Conservation (phyloP, 805 yeast species). For the Zygoascus biomembranicola region DNA sequence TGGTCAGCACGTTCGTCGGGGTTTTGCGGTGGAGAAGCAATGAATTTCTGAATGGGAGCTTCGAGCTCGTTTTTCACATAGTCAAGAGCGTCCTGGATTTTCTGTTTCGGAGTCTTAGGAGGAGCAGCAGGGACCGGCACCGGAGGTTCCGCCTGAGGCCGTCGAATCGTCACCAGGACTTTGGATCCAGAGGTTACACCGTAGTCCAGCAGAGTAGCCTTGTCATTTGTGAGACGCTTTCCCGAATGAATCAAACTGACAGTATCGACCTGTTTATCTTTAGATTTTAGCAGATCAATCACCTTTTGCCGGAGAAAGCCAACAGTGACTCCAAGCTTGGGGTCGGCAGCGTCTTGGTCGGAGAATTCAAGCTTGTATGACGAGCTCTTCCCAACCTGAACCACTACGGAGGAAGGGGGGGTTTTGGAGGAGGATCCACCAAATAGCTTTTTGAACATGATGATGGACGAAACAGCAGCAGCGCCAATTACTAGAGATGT, state of each 20-base stretch:
- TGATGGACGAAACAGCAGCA: neutral
- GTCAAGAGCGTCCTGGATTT: slow-evolving; percentile 20
- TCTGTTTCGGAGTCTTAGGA: slow-evolving; percentile 15
- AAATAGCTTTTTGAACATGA: slow-evolving; percentile 11
- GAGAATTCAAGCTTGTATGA: slow-evolving; percentile 18
- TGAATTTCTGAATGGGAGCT: slow-evolving; percentile 15
- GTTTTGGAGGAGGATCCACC: neutral
- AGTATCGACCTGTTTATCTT: slow-evolving; percentile 23
- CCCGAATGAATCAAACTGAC: slow-evolving; percentile 16
- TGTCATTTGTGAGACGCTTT: slow-evolving; percentile 32
- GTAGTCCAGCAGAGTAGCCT: slow-evolving; percentile 40
- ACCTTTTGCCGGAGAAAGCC: slow-evolving; percentile 51
- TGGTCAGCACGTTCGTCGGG: slow-evolving; percentile 20
- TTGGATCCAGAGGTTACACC: slow-evolving; percentile 48
- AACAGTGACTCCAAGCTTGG: slow-evolving; percentile 61
- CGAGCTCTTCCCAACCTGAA: slow-evolving; percentile 17
- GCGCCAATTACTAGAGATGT: slow-evolving; percentile 1
- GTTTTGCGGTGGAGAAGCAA: slow-evolving; percentile 13
- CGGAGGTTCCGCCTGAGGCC: neutral
- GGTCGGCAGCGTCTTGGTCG: slow-evolving; percentile 21
- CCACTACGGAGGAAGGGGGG: slow-evolving; percentile 11
- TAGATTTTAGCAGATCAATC: slow-evolving; percentile 32
- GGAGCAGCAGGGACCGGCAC: slow-evolving; percentile 6
- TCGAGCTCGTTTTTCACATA: slow-evolving; percentile 23
- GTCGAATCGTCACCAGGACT: slow-evolving; percentile 19